phyloP scores from a whole-genome alignment of 1,284 basidiomycete species.

The Psilocybe mexicana region DNA sequence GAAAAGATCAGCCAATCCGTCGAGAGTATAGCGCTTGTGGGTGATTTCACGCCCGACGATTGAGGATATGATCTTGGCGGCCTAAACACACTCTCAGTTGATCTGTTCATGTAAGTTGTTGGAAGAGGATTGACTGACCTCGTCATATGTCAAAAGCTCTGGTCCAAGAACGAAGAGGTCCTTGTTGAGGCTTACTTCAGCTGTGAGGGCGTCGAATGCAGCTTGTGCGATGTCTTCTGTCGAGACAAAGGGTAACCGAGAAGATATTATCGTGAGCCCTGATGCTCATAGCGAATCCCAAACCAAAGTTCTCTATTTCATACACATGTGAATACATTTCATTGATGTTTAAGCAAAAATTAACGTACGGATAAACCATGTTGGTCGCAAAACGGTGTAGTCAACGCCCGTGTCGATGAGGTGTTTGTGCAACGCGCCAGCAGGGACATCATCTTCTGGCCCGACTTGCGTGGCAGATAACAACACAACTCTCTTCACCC shows the following conservation, averaged over 20 bases:
- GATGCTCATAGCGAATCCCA: neutral
- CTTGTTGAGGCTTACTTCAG: neutral
- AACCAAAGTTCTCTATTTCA: neutral
- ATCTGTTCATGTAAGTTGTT: neutral
- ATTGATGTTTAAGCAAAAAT: neutral
- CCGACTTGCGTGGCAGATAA: slow-evolving; percentile 24
- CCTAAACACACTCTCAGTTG: neutral
- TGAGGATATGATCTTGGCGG: neutral
- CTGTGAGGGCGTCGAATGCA: neutral
- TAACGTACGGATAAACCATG: slow-evolving; percentile 31
- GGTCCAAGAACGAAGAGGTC: neutral
- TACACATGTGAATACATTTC: neutral
- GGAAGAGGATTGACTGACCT: slow-evolving; percentile 15
- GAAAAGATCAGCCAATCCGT: neutral
- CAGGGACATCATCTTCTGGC: slow-evolving; percentile 19
- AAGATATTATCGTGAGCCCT: neutral
- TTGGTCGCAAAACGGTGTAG: slow-evolving; percentile 32
- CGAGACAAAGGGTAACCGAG: neutral
- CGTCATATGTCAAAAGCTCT: slow-evolving; percentile 24
- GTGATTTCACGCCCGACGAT: slow-evolving; percentile 1
- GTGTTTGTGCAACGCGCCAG: slow-evolving; percentile 29
- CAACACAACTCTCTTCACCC: slow-evolving; percentile 34
- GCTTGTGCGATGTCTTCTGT: slow-evolving; percentile 4
- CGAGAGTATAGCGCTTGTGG: neutral
- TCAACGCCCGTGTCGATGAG: slow-evolving; percentile 27